phyloP scores from a whole-genome alignment of 1,284 basidiomycete species.

The Pterula multifida region DNA sequence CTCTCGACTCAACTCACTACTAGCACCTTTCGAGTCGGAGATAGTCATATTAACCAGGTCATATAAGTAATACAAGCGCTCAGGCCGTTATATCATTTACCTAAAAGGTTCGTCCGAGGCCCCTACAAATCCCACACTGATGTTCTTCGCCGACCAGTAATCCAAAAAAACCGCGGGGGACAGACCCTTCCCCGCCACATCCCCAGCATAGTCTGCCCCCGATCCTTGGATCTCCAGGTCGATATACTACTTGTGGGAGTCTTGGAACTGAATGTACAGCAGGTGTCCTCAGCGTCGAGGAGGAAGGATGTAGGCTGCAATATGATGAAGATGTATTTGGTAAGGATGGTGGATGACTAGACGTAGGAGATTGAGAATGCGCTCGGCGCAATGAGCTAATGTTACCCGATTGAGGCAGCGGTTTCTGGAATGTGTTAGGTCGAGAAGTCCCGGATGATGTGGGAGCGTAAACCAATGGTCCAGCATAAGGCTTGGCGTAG shows the following conservation, averaged over 20 bases:
- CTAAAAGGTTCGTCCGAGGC: slow-evolving; percentile 42
- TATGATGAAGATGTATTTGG: too few relatives aligned
- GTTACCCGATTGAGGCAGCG: slow-evolving; percentile 6
- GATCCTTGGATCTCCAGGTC: slow-evolving; percentile 56
- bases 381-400: neutral
- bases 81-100: neutral
- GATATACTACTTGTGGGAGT: slow-evolving; percentile 34
- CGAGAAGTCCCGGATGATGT: slow-evolving; percentile 5
- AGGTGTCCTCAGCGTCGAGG: slow-evolving; percentile 11
- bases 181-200: slow-evolving; percentile 47
- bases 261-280: slow-evolving; percentile 12
- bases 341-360: neutral
- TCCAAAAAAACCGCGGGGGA: slow-evolving; percentile 27
- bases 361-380: neutral
- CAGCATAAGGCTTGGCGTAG: slow-evolving; percentile 44
- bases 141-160: slow-evolving; percentile 30
- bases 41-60: too few relatives aligned
- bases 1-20: too few relatives aligned
- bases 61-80: neutral
- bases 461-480: slow-evolving; percentile 44
- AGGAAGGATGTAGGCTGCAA: slow-evolving; percentile 4
- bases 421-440: slow-evolving; percentile 11
- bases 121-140: slow-evolving; percentile 38
- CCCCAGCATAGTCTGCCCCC: slow-evolving; percentile 55
- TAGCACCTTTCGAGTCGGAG: too few relatives aligned